Percentiles rank a stretch among this genome's conserved stretches.
These are phyloP conservation scores for Lichtheimia hyalospora DNA, from an alignment of 371 early-diverging fungal species.

Conservation along the genomic window DNA sequence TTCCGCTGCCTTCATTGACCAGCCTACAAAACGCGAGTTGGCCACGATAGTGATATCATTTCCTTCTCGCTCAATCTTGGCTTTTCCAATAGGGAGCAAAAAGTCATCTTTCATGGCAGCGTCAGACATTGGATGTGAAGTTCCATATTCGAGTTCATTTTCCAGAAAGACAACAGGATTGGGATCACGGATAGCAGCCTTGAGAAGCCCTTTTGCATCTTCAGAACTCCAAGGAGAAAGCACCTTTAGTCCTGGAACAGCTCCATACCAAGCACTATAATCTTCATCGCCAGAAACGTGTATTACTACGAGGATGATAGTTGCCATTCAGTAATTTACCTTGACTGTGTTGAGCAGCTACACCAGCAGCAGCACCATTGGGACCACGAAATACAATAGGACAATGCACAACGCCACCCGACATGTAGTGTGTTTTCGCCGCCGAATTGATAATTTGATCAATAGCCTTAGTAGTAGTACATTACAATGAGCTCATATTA, in stretches of 20 bases:
- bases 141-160: conserved; percentile 98
- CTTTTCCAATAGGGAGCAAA: conserved; percentile 94
- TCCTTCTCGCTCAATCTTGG: conserved; percentile 93
- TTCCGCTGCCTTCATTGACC: conserved; percentile 91
- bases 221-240: conserved; percentile 97
- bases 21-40: conserved; percentile 91
- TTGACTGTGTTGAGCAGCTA: conserved; percentile 99
- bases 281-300: conserved; percentile 37
- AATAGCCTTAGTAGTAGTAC: conserved; percentile 83
- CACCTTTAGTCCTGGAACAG: conserved; percentile 98
- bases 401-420: conserved; percentile 87
- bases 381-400: conserved; percentile 99
- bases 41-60: conserved; percentile 94
- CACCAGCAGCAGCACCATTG: conserved; percentile 98
- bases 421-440: conserved; percentile 99
- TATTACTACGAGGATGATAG: no score
- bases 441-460: conserved; percentile 99
- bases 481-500: neutral
- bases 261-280: conserved; percentile 98
- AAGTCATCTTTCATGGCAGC: conserved; percentile 87
- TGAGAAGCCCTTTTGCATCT: conserved; percentile 95
- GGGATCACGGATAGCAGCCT: conserved; percentile 98
- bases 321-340: no score
- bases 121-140: conserved; percentile 81
- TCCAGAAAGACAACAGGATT: conserved; percentile 99